phyloP scores from a whole-genome alignment of 768 basidiomycete species.

The Dioszegia hungarica region DNA sequence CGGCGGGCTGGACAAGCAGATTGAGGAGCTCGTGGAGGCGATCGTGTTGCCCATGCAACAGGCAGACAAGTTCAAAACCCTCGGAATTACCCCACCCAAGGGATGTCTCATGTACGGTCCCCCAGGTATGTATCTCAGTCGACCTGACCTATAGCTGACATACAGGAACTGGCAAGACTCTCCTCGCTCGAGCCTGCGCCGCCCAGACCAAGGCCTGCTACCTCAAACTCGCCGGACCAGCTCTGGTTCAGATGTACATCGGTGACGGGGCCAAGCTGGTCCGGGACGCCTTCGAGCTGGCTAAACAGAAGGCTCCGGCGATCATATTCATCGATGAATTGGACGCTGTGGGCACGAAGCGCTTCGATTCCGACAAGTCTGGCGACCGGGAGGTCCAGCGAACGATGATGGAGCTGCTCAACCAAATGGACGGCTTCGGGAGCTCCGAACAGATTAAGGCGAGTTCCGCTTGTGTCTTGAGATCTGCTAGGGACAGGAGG shows the following conservation, averaged over 20 bases:
- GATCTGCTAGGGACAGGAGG: too few relatives aligned
- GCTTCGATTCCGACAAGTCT: conserved; percentile 97
- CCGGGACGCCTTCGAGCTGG: conserved; percentile 94
- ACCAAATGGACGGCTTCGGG: conserved; percentile 96
- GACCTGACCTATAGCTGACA: not conserved
- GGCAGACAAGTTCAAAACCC: conserved; percentile 93
- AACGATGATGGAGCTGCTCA: conserved; percentile 98
- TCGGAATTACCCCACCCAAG: conserved; percentile 97
- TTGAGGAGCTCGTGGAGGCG: not conserved
- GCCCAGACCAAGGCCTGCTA: conserved; percentile 98
- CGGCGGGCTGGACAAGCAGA: conserved; percentile 81
- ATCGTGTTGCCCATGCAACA: conserved; percentile 94
- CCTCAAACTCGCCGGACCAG: conserved; percentile 93
- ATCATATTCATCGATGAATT: conserved; percentile 99
- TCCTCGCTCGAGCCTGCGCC: conserved; percentile 94
- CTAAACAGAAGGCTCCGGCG: conserved; percentile 96
- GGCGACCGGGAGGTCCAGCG: conserved; percentile 99
- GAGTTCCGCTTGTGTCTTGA: conserved; percentile 23
- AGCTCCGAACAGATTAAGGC: conserved; percentile 98
- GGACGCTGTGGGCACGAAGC: conserved; percentile 98
- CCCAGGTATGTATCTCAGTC: conserved; percentile 61
- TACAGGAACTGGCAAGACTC: conserved; percentile 86
- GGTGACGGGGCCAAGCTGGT: conserved; percentile 99
- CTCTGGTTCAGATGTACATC: conserved; percentile 99
- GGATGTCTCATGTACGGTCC: conserved; percentile 99